Conservation (phyloP, 441 rosid species). For the Adansonia madagascariensis region DNA sequence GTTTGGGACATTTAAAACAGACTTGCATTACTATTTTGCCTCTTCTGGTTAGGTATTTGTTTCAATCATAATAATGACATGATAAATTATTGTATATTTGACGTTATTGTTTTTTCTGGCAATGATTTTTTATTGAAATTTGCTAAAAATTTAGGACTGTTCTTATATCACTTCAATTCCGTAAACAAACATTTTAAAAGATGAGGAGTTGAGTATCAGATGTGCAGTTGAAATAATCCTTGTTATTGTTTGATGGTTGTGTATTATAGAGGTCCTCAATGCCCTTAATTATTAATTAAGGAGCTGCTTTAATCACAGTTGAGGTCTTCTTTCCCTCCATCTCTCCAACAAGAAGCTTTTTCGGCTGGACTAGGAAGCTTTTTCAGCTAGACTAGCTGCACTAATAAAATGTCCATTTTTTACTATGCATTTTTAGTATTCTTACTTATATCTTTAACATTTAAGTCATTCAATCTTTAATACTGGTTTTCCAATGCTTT, state of each 20-base stretch:
- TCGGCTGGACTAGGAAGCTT: too few species aligned
- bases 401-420: too few species aligned
- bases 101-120: neutral
- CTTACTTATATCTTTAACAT: neutral
- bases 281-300: neutral
- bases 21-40: neutral
- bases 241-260: neutral
- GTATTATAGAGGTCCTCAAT: neutral
- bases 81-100: neutral
- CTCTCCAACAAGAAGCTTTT: neutral
- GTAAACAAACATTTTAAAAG: neutral
- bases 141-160: neutral
- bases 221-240: neutral
- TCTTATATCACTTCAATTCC: slow-evolving; percentile 1
- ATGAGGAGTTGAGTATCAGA: neutral
- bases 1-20: slow-evolving; percentile 5
- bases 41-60: neutral
- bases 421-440: too few species aligned
- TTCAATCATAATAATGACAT: neutral
- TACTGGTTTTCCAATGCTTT: neutral
- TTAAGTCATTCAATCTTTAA: slow-evolving; percentile 14
- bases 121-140: neutral
- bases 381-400: neutral
- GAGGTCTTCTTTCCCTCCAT: neutral
- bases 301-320: neutral